Percentiles rank a stretch among this genome's conserved stretches.
Evolutionary conservation across 1,284 basidiomycete species (phyloP).

Genomic region (Porodaedalea pini): DNA sequence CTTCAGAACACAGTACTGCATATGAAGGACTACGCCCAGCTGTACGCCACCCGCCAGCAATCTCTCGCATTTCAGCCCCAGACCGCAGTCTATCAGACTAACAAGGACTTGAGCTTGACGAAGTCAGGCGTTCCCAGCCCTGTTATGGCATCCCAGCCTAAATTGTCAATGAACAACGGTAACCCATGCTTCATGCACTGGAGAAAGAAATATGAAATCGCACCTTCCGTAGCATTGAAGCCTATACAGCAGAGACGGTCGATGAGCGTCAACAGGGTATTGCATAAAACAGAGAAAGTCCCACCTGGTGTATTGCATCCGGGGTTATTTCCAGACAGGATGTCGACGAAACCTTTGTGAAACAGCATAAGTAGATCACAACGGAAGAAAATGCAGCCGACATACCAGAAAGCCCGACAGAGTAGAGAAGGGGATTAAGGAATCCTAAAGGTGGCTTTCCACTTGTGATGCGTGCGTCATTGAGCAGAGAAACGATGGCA

Average conservation of each 20-base stretch:
- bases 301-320: slow-evolving; percentile 23
- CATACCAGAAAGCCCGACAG: slow-evolving; percentile 22
- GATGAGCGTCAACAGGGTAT: neutral
- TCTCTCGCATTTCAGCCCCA: no score
- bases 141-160: slow-evolving; percentile 22
- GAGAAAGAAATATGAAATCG: neutral
- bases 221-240: slow-evolving; percentile 22
- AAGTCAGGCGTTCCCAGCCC: slow-evolving; percentile 21
- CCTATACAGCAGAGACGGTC: neutral
- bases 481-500: slow-evolving; percentile 35
- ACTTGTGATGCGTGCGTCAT: slow-evolving; percentile 32
- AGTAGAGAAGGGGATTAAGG: slow-evolving; percentile 38
- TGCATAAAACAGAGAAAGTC: neutral
- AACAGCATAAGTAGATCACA: neutral
- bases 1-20: no score
- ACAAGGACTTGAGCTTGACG: slow-evolving; percentile 14
- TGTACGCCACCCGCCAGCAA: no score
- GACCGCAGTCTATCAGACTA: neutral
- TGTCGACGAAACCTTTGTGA: slow-evolving; percentile 20
- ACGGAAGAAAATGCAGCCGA: neutral
- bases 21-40: no score
- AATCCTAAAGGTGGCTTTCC: slow-evolving; percentile 36
- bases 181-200: neutral
- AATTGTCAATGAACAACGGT: neutral
- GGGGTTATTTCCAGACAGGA: slow-evolving; percentile 23